Base-by-base conservation (phyloP, 306 rosid species). In the Pachyrhizus erosus region DNA sequence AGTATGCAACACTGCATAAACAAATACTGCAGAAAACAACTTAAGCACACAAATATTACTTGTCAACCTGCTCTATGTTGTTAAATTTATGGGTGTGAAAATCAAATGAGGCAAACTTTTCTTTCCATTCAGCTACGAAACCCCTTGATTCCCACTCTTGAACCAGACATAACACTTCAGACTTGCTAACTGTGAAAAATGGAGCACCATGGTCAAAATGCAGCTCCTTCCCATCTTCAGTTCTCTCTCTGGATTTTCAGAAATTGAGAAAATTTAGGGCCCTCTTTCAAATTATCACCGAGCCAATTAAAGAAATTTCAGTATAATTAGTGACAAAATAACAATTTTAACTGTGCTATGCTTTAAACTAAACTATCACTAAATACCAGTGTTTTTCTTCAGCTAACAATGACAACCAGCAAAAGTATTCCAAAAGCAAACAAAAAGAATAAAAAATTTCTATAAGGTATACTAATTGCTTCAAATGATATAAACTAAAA, bases 161-260 rank as follows among this genome's bases (percentile, higher is more conserved):
- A 76, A 91, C 96, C 29, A 95, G 80, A 62, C 73, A 31, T 48
- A 74, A 67, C 42, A 86, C 90, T 51, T 92, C 96, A 12, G 88
- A 62, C 80, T 84, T 86, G 88, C 83, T 88, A 80, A 87, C 94
- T 6, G 86, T 86, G 86, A 95, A 95, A 89, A 82, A 85, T 13
- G 99, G 98, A 84, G 96, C 92, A 29, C 99, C 97, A 20, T 96
- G 98, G 84, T 96, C 98, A 76, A 96, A 96, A 23, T 85, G 77
- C 69, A 96, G 85, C 91, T 93, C 96, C 83, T 71, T 89, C 81
- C 98, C 99, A 78, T 93, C 98, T 79, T 89, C 98, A 61, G 85
- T 80, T 82, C 73, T 93, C 92, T 89, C 99, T 86, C 88, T 67
- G 70, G 61, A 86, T 77, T 84, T 46, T 12, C 73, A 80, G 13